Conservation (phyloP, 352 stramenopile genomes). For the Pythium apleroticum region DNA sequence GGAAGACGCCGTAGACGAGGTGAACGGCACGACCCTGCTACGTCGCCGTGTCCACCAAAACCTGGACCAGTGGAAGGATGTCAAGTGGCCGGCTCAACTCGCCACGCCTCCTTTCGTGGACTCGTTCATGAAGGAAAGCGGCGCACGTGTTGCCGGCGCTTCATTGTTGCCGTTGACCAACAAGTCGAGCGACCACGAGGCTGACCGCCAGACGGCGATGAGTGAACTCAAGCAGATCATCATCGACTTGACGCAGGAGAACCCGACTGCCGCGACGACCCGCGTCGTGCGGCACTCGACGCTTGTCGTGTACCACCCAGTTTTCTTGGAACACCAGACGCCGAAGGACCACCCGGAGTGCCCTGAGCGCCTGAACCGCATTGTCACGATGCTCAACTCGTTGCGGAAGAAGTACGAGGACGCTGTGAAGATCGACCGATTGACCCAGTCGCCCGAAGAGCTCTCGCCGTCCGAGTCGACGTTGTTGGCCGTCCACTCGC, state of each 20-base stretch:
- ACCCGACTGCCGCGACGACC: conserved; percentile 26
- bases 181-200: conserved; percentile 15
- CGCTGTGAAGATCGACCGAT: conserved; percentile 64
- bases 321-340: conserved; percentile 85
- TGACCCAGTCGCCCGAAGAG: conserved; percentile 67
- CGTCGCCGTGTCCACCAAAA: conserved; percentile 23
- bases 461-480: conserved; percentile 74
- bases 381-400: conserved; percentile 64
- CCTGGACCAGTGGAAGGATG: conserved; percentile 56
- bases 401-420: conserved; percentile 67
- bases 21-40: conserved; percentile 10
- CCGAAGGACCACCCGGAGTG: conserved; percentile 83
- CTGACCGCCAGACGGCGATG: conserved; percentile 41
- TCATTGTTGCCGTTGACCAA: neutral
- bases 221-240: conserved; percentile 78
- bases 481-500: conserved; percentile 79
- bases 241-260: conserved; percentile 72
- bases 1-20: neutral
- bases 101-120: conserved; percentile 28
- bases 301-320: conserved; percentile 78
- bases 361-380: conserved; percentile 73
- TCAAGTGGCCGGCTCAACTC: conserved; percentile 62
- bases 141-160: neutral
- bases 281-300: conserved; percentile 36
- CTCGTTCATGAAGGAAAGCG: conserved; percentile 21